Evolutionary conservation across 2,329 filamentous ascomycete genomes (phyloP).

Genomic region (Rutstroemia sp.): DNA sequence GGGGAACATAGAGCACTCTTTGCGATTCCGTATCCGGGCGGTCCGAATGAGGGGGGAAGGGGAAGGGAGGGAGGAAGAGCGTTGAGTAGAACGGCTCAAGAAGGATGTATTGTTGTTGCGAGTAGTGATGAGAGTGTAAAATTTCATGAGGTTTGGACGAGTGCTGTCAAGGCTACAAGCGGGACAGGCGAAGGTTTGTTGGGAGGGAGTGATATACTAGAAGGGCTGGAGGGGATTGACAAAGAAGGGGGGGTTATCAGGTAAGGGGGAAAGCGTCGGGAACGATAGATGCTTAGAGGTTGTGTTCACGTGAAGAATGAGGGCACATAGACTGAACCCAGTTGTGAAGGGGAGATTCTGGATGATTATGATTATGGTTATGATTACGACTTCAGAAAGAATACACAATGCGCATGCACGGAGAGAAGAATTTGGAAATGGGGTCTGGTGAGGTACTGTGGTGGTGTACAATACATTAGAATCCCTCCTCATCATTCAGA

Average conservation of each 20-base stretch:
- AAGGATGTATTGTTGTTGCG: slow-evolving; percentile 85
- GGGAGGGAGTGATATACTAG: slow-evolving; percentile 78
- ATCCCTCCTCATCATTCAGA: too few species aligned
- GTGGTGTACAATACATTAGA: too few species aligned
- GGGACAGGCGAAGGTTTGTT: slow-evolving; percentile 52
- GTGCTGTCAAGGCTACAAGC: slow-evolving; percentile 46
- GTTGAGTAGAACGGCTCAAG: slow-evolving; percentile 50
- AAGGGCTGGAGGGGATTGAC: slow-evolving; percentile 73
- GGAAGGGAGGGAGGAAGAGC: slow-evolving; percentile 43
- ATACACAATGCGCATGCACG: too few species aligned
- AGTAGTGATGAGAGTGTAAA: slow-evolving; percentile 88
- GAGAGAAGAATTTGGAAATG: too few species aligned
- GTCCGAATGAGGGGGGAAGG: slow-evolving; percentile 35
- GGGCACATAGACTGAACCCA: too few species aligned
- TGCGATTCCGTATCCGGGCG: slow-evolving; percentile 76
- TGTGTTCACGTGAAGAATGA: too few species aligned
- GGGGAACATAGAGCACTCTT: slow-evolving; percentile 73
- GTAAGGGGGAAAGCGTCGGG: slow-evolving; percentile 27
- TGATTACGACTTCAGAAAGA: too few species aligned
- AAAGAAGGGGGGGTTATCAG: slow-evolving; percentile 66
- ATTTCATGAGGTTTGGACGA: slow-evolving; percentile 92
- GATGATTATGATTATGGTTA: too few species aligned
- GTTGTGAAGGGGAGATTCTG: too few species aligned
- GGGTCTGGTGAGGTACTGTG: too few species aligned
- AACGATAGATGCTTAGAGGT: too few species aligned